These are phyloP conservation scores for Hydnomerulius pinastri DNA, from an alignment of 768 basidiomycete genomes.

Conservation along the genomic window DNA sequence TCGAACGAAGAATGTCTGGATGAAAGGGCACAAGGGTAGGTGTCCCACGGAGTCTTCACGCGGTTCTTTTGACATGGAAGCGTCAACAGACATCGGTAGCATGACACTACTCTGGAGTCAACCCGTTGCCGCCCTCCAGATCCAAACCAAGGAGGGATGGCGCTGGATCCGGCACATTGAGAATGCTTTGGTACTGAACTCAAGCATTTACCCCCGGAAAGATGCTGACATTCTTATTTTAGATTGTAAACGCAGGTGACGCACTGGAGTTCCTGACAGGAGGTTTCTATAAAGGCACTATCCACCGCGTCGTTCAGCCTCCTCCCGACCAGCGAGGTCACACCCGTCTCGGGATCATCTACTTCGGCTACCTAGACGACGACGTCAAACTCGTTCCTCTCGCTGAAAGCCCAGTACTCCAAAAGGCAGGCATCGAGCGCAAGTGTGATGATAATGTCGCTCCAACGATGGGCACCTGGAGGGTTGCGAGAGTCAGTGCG, in stretches of 20 bases:
- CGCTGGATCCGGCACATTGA: slow-evolving; percentile 55
- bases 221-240: neutral
- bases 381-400: slow-evolving; percentile 45
- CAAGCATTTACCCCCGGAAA: slow-evolving; percentile 2
- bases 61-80: neutral
- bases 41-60: neutral
- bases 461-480: slow-evolving; percentile 52
- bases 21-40: slow-evolving; percentile 56
- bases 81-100: slow-evolving; percentile 45
- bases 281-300: slow-evolving; percentile 54
- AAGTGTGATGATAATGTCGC: slow-evolving; percentile 39
- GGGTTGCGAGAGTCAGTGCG: slow-evolving; percentile 46
- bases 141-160: slow-evolving; percentile 53
- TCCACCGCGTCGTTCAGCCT: slow-evolving; percentile 59
- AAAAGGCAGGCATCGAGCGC: slow-evolving; percentile 39
- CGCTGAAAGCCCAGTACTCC: slow-evolving; percentile 47
- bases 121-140: slow-evolving; percentile 55
- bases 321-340: slow-evolving; percentile 49
- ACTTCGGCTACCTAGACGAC: slow-evolving; percentile 54
- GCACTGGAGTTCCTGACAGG: slow-evolving; percentile 56
- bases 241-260: slow-evolving; percentile 60
- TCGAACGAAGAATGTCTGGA: slow-evolving; percentile 51
- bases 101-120: slow-evolving; percentile 59
- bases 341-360: slow-evolving; percentile 54
- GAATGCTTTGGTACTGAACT: slow-evolving; percentile 46